Percentiles rank a stretch among this genome's conserved stretches.
phyloP scores from a whole-genome alignment of 441 rosid genomes.

The Geranium incanum region DNA sequence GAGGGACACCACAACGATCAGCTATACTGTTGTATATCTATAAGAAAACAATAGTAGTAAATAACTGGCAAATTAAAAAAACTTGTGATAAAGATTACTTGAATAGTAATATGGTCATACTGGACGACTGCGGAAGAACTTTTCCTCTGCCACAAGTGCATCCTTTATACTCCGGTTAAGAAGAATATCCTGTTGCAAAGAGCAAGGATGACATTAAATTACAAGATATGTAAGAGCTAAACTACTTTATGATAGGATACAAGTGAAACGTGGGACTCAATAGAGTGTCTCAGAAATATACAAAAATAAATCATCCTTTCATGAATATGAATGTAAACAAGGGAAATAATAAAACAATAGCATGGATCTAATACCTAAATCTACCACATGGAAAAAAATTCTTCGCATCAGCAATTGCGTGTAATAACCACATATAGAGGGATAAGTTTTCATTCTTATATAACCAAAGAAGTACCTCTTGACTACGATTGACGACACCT shows the following conservation, averaged over 20 bases:
- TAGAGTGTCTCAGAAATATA: not conserved
- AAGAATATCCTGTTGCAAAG: conserved; percentile 50
- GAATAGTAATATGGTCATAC: conserved; percentile 39
- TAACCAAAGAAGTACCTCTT: not conserved
- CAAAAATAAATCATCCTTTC: not conserved
- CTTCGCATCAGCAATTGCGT: not conserved
- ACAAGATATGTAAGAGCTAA: not conserved
- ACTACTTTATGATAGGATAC: conserved; percentile 2
- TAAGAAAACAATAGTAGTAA: not conserved
- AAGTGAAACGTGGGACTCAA: not conserved
- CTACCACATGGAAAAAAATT: not conserved
- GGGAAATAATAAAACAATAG: not conserved
- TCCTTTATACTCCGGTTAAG: conserved; percentile 79
- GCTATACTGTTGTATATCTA: conserved; percentile 74
- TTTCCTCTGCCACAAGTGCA: conserved; percentile 86
- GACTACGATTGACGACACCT: conserved; percentile 5
- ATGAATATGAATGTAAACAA: not conserved
- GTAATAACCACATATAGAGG: not conserved
- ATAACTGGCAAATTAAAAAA: not conserved
- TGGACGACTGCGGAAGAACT: conserved; percentile 87
- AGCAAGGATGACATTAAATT: conserved; percentile 1
- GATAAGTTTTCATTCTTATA: conserved; percentile 1
- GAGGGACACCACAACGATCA: conserved; percentile 90
- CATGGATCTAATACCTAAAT: not conserved
- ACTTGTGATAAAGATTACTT: conserved; percentile 7